Percentiles rank a stretch among this genome's conserved stretches.
Conservation (phyloP, 2,329 filamentous ascomycete species). For the Monilinia fructicola region DNA sequence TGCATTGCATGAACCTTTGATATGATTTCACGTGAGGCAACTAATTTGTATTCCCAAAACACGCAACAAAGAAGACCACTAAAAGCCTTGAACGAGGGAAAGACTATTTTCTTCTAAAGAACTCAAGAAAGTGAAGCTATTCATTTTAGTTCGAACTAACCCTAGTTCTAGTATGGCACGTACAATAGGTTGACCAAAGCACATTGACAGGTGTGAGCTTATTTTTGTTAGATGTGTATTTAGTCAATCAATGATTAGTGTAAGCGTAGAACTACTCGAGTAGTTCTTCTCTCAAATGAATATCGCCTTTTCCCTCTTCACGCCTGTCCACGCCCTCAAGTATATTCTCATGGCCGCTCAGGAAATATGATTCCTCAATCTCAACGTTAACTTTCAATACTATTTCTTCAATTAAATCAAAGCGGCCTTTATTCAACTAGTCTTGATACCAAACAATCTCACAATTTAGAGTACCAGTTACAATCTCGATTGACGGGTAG, state of each 20-base stretch:
- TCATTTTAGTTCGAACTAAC: neutral
- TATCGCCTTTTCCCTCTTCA: no score
- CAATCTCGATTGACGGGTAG: neutral
- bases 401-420: neutral
- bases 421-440: no score
- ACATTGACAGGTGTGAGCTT: neutral
- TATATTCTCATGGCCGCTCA: neutral
- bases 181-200: neutral
- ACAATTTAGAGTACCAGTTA: no score
- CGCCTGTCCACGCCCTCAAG: no score
- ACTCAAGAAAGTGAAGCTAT: neutral
- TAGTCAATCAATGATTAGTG: no score
- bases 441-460: neutral
- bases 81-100: neutral
- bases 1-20: neutral
- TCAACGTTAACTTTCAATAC: neutral
- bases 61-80: neutral
- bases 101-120: neutral
- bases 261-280: no score
- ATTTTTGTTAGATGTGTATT: no score
- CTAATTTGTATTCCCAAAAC: neutral
- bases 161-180: no score
- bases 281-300: no score
- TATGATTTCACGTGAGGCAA: neutral
- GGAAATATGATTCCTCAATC: neutral